Conservation (phyloP, 176 grass and related monocot species). For the Carex kokanica region DNA sequence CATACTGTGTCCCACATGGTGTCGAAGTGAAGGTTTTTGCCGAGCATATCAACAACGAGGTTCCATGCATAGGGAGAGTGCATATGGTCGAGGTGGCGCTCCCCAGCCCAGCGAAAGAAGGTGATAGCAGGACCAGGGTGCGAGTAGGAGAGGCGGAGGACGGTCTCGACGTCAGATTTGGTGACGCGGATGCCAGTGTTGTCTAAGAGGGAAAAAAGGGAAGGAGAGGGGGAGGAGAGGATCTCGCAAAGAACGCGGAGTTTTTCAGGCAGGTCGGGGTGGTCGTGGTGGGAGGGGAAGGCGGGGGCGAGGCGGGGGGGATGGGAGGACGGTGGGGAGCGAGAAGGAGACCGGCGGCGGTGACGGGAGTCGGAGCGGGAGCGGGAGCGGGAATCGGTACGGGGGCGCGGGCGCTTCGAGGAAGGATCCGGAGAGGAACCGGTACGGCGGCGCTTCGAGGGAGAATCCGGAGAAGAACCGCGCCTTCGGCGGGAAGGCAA, state of each 20-base stretch:
- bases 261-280: conserved; percentile 34
- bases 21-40: conserved; percentile 63
- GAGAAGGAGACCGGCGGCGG: not conserved
- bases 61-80: conserved; percentile 90
- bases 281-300: conserved; percentile 40
- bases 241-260: conserved; percentile 39
- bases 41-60: conserved; percentile 80
- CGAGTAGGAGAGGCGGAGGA: conserved; percentile 74
- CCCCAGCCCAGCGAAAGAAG: conserved; percentile 90
- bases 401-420: conserved; percentile 24
- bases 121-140: conserved; percentile 41
- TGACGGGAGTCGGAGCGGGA: conserved; percentile 32
- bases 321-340: not conserved
- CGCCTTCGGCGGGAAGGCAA: no score
- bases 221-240: conserved; percentile 25
- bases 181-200: conserved; percentile 37
- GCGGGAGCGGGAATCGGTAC: not conserved
- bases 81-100: conserved; percentile 42
- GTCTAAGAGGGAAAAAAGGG: conserved; percentile 44
- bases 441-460: no score
- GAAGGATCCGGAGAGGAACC: not conserved
- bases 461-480: no score
- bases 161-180: conserved; percentile 59
- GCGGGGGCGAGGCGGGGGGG: conserved; percentile 17
- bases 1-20: conserved; percentile 60